Evolutionary conservation across 225 moss, liverwort and hornwort genomes (phyloP), one percentile per base, ranked within the genome.

Genomic region (Physcomitrium patens): DNA sequence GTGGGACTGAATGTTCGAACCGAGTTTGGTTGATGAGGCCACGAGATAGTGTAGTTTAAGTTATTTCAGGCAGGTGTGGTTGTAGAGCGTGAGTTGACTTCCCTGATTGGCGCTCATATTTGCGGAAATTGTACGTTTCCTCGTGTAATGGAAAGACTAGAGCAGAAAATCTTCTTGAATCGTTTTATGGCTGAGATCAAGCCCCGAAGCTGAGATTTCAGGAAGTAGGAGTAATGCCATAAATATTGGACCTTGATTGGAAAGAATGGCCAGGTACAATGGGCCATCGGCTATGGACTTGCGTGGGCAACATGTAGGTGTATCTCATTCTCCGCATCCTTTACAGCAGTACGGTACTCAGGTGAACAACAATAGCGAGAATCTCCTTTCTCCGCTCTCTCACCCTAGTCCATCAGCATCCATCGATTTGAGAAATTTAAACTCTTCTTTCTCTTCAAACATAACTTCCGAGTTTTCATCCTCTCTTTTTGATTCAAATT

Each of bases 261-360:
- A 60, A 54, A 68, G 66, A 46, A 83, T 83, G 83, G 78, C 78
- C 71, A 78, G 83, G 60, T 83, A 79, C 60, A 76, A 71, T 83
- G 75, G 54, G 71, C 70, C 62, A 41, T 74, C 71, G 71, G 78
- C 75, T 54, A 76, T 76, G 78, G 78, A 83, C 19, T 75, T 79
- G 58, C 75, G 78, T 14, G 31, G 31, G 31, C 78, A 75, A 54
- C 82, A 82, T 74, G 51, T 78, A 51, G 78, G 70, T 52, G 74
- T 65, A n/a, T 31, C 82, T 41, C 66, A 76, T 48, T 52, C 80
- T 72, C 67, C 82, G 24, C 77, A 78, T 65, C 77, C 82, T 55
- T 46, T 78, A 52, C 72, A 81, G 18, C 76, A 76, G 64, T 78
- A 69, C 70, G 72, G 77, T 56, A 44, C 81, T 45, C 77, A 73